Percentiles rank a stretch among this genome's conserved stretches.
Evolutionary conservation across 441 rosid genomes (phyloP).

Genomic region (Eutrema salsugineum): DNA sequence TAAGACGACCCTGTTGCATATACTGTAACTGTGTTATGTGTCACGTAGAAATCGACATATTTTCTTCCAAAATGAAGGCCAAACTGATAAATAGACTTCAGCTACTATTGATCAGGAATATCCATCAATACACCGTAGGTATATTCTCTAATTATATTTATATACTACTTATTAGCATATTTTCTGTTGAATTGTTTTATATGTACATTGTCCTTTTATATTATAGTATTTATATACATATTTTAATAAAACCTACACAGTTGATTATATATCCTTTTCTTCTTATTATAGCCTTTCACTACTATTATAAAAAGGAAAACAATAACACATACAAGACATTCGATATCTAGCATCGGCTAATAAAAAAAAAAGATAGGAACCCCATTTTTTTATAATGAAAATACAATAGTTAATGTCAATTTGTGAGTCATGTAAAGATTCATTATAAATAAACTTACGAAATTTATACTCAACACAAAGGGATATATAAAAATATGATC

Average conservation of each 20-base stretch:
- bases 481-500: background rate
- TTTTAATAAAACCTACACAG: background rate
- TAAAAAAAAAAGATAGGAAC: background rate
- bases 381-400: too few species aligned
- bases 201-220: background rate
- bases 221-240: background rate
- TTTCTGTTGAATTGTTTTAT: background rate
- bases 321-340: background rate
- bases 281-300: background rate
- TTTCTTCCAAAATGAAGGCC: background rate
- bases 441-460: background rate
- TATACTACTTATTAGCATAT: background rate
- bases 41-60: conserved; percentile 4
- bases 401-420: background rate
- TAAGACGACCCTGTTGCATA: too few species aligned
- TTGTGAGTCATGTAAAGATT: background rate
- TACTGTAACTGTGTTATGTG: too few species aligned
- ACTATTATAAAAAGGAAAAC: background rate
- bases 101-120: conserved; percentile 14
- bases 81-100: conserved; percentile 3
- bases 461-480: background rate
- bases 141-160: conserved; percentile 4
- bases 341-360: background rate
- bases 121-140: conserved; percentile 1
- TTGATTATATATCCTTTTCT: background rate